These are phyloP conservation scores for Metschnikowia shivogae DNA, from an alignment of 805 yeast genomes.

Conservation along the genomic window DNA sequence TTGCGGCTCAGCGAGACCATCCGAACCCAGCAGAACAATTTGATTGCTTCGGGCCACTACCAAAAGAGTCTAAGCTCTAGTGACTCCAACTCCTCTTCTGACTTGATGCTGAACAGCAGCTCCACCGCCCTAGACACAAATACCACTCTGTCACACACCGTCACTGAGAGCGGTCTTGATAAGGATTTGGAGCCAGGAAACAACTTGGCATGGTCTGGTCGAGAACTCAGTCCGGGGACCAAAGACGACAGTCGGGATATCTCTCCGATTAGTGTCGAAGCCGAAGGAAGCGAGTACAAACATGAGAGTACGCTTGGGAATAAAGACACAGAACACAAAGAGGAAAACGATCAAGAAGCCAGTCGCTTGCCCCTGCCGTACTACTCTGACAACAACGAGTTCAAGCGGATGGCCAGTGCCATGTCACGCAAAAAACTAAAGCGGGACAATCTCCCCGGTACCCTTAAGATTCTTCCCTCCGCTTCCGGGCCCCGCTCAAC, in stretches of 20 bases:
- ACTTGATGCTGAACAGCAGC: conserved; percentile 3
- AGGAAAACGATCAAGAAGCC: not conserved
- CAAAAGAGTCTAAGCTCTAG: conserved; percentile 1
- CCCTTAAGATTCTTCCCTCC: conserved; percentile 7
- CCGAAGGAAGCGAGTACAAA: not conserved
- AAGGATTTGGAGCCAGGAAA: not conserved
- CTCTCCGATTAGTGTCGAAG: not conserved
- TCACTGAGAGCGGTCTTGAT: not conserved
- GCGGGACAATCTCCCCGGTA: conserved; percentile 13
- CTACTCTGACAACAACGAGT: conserved; percentile 6
- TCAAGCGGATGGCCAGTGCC: conserved; percentile 7
- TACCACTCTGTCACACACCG: not conserved
- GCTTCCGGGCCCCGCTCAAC: conserved; percentile 5
- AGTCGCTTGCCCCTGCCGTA: not conserved
- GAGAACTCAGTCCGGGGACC: not conserved
- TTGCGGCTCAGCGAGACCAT: conserved; percentile 15
- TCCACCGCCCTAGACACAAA: not conserved
- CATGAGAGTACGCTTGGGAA: too few relatives aligned
- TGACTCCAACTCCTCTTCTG: not conserved
- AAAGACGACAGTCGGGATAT: not conserved
- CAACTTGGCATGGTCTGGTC: not conserved
- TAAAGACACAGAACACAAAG: not conserved
- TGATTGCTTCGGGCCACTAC: conserved; percentile 13
- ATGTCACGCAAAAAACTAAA: conserved; percentile 9
- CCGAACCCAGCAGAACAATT: conserved; percentile 15